phyloP scores from a whole-genome alignment of 345 rosid genomes.

The Eucalyptus dawsonii region DNA sequence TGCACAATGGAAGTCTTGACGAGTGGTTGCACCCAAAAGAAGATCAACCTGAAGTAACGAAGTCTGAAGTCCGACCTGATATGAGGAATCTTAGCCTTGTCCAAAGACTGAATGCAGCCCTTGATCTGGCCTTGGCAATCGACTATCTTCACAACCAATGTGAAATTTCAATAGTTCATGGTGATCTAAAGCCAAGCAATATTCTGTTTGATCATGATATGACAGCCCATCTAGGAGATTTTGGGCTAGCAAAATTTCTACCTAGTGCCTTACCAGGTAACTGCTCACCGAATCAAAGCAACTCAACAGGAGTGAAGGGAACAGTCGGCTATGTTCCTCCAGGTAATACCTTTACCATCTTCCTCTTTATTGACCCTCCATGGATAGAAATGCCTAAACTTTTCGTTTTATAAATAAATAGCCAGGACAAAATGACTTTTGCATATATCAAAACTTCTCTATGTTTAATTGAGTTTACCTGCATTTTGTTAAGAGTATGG shows the following conservation, averaged over 20 bases:
- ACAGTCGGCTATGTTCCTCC: slow-evolving; percentile 32
- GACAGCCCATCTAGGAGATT: slow-evolving; percentile 1
- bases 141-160: slow-evolving; percentile 5
- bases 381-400: background rate
- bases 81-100: background rate
- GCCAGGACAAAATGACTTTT: background rate
- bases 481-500: slow-evolving; percentile 15
- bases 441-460: background rate
- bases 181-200: slow-evolving; percentile 6
- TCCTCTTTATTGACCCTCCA: background rate
- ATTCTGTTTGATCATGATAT: slow-evolving; percentile 1
- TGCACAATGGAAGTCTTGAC: slow-evolving; percentile 4
- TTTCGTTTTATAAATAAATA: background rate
- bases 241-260: slow-evolving; percentile 1
- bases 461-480: background rate
- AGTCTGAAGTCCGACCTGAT: background rate
- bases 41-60: background rate
- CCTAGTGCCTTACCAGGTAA: background rate
- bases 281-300: background rate
- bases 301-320: slow-evolving; percentile 22
- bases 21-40: background rate
- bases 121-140: background rate
- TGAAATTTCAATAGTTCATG: background rate
- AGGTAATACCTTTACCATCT: background rate
- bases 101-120: slow-evolving; percentile 1